Evolutionary conservation across 2,329 filamentous ascomycete genomes (phyloP).

Genomic region (Trichoderma harzianum): DNA sequence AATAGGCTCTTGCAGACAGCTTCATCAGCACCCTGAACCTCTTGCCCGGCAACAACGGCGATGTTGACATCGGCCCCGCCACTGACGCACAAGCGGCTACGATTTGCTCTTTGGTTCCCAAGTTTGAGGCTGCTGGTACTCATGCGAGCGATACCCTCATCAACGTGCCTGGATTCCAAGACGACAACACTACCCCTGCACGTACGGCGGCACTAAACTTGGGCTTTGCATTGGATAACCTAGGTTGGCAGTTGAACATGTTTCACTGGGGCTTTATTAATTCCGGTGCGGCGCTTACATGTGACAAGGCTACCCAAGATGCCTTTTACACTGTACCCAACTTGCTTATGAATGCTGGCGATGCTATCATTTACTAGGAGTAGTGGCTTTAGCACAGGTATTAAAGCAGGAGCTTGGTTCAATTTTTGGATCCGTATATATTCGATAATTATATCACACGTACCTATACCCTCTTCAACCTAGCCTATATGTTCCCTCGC

Average conservation of each 20-base stretch:
- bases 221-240: neutral
- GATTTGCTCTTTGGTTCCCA: neutral
- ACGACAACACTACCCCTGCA: neutral
- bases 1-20: neutral
- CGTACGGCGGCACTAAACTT: neutral
- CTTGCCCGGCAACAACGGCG: neutral
- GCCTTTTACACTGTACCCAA: neutral
- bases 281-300: neutral
- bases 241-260: neutral
- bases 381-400: neutral
- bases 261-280: conserved; percentile 1
- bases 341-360: neutral
- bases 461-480: neutral
- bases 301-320: neutral
- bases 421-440: neutral
- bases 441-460: neutral
- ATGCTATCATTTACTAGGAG: neutral
- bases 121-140: neutral
- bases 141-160: neutral
- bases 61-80: neutral
- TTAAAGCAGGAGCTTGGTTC: neutral
- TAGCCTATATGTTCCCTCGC: neutral
- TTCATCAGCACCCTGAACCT: neutral
- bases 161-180: neutral
- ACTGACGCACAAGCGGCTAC: neutral